Evolutionary conservation across 192 early-diverging fungal species (phyloP), one percentile per base, ranked within the genome.

Genomic region (Pilobolus umbonatus): DNA sequence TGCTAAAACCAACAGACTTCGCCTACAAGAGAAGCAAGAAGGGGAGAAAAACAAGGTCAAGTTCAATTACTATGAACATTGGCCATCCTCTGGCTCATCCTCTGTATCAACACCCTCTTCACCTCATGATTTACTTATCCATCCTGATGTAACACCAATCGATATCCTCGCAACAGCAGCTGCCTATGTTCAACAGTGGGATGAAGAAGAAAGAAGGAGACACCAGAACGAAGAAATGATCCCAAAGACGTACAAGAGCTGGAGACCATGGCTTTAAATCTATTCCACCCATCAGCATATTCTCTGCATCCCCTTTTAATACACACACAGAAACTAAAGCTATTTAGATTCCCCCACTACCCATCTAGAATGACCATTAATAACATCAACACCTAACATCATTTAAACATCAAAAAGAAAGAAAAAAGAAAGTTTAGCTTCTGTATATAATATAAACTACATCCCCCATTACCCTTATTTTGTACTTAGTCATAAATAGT

Each of bases 1-100:
- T 36, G 88, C 88, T 30, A 91, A 91, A 65, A 84, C 80, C 55
- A 91, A 88, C 71, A 78, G 87, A 43, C 63, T 43, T 25, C 31
- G 15, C 11, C 11, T 54, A 40, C 61, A 62, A 55, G 38, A 57
- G 31, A 15, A 54, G 34, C 55, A 57, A 57, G 29, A 57, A 57
- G 38, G 54, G 32, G n/a, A 32, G 8, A 17, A 52, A 52, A 28
- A 22, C 15, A 54, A 34, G 14, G 31, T 54, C 28, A 54, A 54
- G 38, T 54, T 54, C 21, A 54, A 55, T 15, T 55, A 53, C 28
- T 49, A 59, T 59, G n/a, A 46, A 35, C 45, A 43, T 21, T 17
- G 32, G 19, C 31, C 49, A 9, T 47, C 60, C 7, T 39, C 49
- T 14, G 47, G 19, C n/a, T 36, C 22, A 21, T 32, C 48, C 22